Conservation (phyloP, 805 yeast species). For the Ogataea ramenticola region DNA sequence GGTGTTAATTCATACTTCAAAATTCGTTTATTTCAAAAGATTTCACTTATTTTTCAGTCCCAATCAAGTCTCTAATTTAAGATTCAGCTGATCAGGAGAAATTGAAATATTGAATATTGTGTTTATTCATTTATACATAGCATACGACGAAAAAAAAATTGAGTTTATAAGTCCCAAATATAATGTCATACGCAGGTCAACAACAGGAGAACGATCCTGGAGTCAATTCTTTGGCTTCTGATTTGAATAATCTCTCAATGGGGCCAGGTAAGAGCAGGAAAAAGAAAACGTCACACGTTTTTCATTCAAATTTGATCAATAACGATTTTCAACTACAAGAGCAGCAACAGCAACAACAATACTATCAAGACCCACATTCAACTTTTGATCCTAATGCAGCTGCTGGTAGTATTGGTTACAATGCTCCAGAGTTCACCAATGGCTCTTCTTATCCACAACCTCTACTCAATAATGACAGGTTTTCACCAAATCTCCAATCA, state of each 20-base stretch:
- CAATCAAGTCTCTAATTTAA: too few species aligned
- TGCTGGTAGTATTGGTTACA: constrained; percentile 22
- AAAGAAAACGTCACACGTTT: constrained; percentile 21
- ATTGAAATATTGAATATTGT: too few species aligned
- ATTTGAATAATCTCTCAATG: constrained; percentile 9
- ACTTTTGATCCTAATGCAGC: constrained; percentile 26
- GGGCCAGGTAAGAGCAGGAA: constrained; percentile 7
- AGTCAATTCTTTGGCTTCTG: constrained; percentile 4
- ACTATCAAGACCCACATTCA: not conserved
- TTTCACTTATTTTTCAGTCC: too few species aligned
- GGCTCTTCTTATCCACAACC: not conserved
- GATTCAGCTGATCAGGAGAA: too few species aligned
- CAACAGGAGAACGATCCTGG: too few species aligned
- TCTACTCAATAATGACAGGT: too few species aligned
- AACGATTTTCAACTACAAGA: not conserved
- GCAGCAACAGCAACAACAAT: not conserved
- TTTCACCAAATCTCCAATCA: too few species aligned
- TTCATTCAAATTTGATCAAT: constrained; percentile 7
- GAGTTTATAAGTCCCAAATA: too few species aligned
- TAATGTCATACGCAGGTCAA: not conserved
- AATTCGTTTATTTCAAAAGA: too few species aligned
- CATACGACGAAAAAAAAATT: too few species aligned
- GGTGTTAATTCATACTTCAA: too few species aligned
- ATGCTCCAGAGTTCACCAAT: constrained; percentile 6
- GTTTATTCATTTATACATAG: too few species aligned